A percentile compares a stretch with the other conserved stretches of the same genome.
Conservation (phyloP, 495 filamentous ascomycete genomes). For the Mytilinidion resinicola region DNA sequence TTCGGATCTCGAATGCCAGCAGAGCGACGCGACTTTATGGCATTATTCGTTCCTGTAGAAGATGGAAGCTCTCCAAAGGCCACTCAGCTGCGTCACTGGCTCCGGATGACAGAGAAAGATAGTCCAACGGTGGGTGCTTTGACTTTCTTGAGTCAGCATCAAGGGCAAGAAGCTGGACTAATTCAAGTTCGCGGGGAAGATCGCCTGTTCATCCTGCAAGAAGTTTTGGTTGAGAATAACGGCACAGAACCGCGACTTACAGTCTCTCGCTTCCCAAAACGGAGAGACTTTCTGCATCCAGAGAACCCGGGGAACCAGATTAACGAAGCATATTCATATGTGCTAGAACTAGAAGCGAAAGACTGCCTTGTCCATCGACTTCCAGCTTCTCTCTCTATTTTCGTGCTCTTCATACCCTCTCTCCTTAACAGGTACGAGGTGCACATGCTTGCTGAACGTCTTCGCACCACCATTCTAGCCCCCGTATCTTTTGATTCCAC, state of each 20-base stretch:
- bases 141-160: neutral
- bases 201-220: constrained; percentile 9
- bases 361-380: constrained; percentile 49
- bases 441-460: constrained; percentile 53
- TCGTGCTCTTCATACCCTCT: constrained; percentile 69
- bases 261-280: constrained; percentile 43
- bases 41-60: constrained; percentile 28
- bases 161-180: neutral
- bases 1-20: constrained; percentile 29
- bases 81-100: no score
- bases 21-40: constrained; percentile 33
- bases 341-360: constrained; percentile 20
- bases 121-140: no score
- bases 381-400: constrained; percentile 53
- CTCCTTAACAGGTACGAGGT: constrained; percentile 65
- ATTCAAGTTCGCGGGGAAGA: neutral
- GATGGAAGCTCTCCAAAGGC: no score
- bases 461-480: constrained; percentile 56
- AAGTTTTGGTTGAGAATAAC: neutral
- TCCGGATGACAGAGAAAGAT: no score
- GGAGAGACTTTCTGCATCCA: constrained; percentile 56
- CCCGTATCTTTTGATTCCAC: constrained; percentile 43
- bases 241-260: constrained; percentile 5
- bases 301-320: constrained; percentile 11
- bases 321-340: constrained; percentile 26